Conservation (phyloP, 139 green algal genomes). For the Yamagishiella unicocca region DNA sequence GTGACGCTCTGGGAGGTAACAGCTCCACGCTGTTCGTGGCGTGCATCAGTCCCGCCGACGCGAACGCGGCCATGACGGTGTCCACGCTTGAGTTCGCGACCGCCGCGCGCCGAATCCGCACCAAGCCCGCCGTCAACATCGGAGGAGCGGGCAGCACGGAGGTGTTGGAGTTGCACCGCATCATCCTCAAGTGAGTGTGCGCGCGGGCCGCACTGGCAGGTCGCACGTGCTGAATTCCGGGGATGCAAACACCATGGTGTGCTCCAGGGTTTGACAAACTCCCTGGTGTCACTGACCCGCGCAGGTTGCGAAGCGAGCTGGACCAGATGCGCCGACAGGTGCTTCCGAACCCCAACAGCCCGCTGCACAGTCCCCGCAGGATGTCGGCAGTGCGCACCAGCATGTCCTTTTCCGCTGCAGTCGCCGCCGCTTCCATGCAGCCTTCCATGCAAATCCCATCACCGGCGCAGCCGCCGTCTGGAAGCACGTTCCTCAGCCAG, state of each 20-base stretch:
- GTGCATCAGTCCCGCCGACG: slow-evolving; percentile 81
- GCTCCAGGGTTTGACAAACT: too few relatives aligned
- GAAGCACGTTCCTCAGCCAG: neutral
- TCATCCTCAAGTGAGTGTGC: slow-evolving; percentile 16
- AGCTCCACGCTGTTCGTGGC: slow-evolving; percentile 88
- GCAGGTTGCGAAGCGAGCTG: slow-evolving; percentile 18
- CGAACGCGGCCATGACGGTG: slow-evolving; percentile 80
- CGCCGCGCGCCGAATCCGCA: slow-evolving; percentile 86
- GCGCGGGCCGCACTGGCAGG: too few relatives aligned
- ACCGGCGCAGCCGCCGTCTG: neutral
- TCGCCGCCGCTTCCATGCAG: slow-evolving; percentile 1
- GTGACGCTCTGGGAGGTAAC: slow-evolving; percentile 79
- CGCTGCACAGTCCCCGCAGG: neutral
- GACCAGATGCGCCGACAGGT: slow-evolving; percentile 20
- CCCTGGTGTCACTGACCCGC: too few relatives aligned
- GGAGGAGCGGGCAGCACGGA: slow-evolving; percentile 71
- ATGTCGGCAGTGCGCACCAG: slow-evolving; percentile 2
- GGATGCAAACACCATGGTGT: too few relatives aligned
- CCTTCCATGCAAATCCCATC: neutral
- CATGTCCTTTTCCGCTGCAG: slow-evolving; percentile 5
- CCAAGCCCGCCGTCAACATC: slow-evolving; percentile 75
- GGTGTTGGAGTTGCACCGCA: slow-evolving; percentile 38
- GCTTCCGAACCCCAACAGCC: neutral
- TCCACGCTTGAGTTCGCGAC: slow-evolving; percentile 69
- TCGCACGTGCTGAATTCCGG: too few relatives aligned